These are phyloP conservation scores for Umbelopsis sp. DNA, from an alignment of 192 early-diverging fungal species.

Conservation along the genomic window DNA sequence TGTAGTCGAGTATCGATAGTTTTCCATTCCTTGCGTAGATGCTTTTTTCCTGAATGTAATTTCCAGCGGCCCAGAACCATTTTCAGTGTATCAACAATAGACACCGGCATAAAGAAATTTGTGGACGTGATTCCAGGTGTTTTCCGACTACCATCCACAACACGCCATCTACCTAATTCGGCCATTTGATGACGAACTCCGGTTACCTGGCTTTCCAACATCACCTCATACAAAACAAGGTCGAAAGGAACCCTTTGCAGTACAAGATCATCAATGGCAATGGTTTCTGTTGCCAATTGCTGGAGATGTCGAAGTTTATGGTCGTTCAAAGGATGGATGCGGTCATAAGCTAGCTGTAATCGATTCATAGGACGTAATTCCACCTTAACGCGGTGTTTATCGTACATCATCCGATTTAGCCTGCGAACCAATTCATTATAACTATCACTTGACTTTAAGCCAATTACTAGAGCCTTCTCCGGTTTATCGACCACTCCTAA, in stretches of 20 bases:
- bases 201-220: slow-evolving; percentile 35
- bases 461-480: slow-evolving; percentile 29
- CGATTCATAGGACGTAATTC: slow-evolving; percentile 30
- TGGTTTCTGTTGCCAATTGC: slow-evolving; percentile 21
- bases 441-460: slow-evolving; percentile 10
- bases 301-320: slow-evolving; percentile 5
- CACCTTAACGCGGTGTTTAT: slow-evolving; percentile 18
- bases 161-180: slow-evolving; percentile 25
- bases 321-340: background rate
- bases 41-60: slow-evolving; percentile 7
- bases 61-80: background rate
- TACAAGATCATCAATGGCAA: slow-evolving; percentile 28
- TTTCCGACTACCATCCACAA: slow-evolving; percentile 4
- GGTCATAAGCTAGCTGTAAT: slow-evolving; percentile 38
- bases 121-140: background rate
- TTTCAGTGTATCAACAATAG: background rate
- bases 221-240: slow-evolving; percentile 34
- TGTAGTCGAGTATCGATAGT: slow-evolving; percentile 2
- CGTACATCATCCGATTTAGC: slow-evolving; percentile 20
- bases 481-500: slow-evolving; percentile 28
- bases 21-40: slow-evolving; percentile 8
- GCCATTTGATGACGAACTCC: slow-evolving; percentile 36
- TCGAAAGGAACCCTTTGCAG: slow-evolving; percentile 23
- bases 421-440: slow-evolving; percentile 23
- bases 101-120: slow-evolving; percentile 6